These are phyloP conservation scores for Annona squamosa DNA, from an alignment of 164 flowering plant genomes.

Conservation along the genomic window DNA sequence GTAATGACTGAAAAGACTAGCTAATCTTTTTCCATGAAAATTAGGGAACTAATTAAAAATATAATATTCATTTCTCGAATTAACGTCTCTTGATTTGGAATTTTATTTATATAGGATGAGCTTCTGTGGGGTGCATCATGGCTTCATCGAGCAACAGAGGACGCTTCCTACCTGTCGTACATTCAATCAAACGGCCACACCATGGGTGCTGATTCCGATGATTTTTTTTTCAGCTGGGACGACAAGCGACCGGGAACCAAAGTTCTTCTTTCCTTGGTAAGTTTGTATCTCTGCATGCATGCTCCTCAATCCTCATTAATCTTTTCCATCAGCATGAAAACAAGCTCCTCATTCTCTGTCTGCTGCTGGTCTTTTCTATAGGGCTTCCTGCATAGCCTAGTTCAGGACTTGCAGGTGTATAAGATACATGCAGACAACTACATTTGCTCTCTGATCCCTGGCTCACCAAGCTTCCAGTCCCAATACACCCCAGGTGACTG, in stretches of 20 bases:
- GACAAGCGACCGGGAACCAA: conserved; percentile 84
- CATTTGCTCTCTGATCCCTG: conserved; percentile 80
- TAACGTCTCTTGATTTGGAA: neutral
- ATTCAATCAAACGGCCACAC: conserved; percentile 79
- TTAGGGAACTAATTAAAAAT: too few relatives aligned
- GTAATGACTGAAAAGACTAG: too few relatives aligned
- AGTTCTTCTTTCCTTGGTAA: conserved; percentile 77
- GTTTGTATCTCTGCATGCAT: neutral
- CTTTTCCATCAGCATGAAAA: neutral
- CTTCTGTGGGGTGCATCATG: conserved; percentile 99
- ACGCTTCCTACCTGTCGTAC: conserved; percentile 51
- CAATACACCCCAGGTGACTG: conserved; percentile 81
- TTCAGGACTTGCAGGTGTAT: conserved; percentile 50
- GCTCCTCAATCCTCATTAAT: neutral
- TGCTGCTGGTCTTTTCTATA: conserved; percentile 13
- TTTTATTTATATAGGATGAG: conserved; percentile 54
- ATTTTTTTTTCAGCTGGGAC: conserved; percentile 89
- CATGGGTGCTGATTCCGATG: conserved; percentile 75
- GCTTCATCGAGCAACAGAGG: conserved; percentile 64
- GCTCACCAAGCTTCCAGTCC: conserved; percentile 60
- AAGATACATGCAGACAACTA: conserved; percentile 84
- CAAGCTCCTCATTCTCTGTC: neutral
- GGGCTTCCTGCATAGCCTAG: conserved; percentile 51
- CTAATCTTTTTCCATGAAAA: too few relatives aligned
- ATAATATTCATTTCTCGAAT: too few relatives aligned